Evolutionary conservation across 768 basidiomycete genomes (phyloP).

Genomic region (Hericium rajendrae): DNA sequence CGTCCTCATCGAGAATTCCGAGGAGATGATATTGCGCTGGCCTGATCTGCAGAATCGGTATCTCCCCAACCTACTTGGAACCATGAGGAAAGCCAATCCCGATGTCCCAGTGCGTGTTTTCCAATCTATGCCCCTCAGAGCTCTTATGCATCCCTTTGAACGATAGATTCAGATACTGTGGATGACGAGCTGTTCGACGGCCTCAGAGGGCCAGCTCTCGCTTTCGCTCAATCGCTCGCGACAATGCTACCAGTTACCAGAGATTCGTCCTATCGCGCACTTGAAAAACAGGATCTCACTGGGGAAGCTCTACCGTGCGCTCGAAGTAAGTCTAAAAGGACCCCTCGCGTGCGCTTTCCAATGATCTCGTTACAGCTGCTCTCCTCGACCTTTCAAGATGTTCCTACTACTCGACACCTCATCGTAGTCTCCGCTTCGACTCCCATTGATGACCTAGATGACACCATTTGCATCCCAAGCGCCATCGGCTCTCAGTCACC

Average conservation of each 20-base stretch:
- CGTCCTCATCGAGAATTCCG: slow-evolving; percentile 14
- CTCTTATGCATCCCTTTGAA: too few relatives aligned
- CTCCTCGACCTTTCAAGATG: slow-evolving; percentile 1
- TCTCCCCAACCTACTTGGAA: slow-evolving; percentile 14
- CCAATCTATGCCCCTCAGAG: background rate
- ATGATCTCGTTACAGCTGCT: slow-evolving; percentile 4
- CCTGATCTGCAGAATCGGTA: slow-evolving; percentile 16
- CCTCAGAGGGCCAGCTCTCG: slow-evolving; percentile 3
- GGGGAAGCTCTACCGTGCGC: slow-evolving; percentile 5
- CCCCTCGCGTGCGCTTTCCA: background rate
- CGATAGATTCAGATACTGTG: slow-evolving; percentile 13
- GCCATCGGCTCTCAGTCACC: slow-evolving; percentile 1
- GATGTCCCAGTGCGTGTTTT: slow-evolving; percentile 8
- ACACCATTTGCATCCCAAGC: slow-evolving; percentile 2
- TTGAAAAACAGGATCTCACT: slow-evolving; percentile 11
- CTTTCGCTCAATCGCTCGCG: slow-evolving; percentile 6
- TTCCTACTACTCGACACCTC: slow-evolving; percentile 10
- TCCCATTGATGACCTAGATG: slow-evolving; percentile 7
- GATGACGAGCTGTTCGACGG: slow-evolving; percentile 5
- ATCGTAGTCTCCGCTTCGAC: slow-evolving; percentile 13
- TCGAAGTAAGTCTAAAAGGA: slow-evolving; percentile 7
- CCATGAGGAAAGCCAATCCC: slow-evolving; percentile 12
- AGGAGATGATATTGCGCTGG: slow-evolving; percentile 13
- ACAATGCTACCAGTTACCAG: slow-evolving; percentile 10
- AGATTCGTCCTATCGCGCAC: slow-evolving; percentile 9